A percentile compares a stretch with the other conserved stretches of the same genome.
phyloP scores from a whole-genome alignment of 139 green algal species.

The Pseudopediastrum boryanum region DNA sequence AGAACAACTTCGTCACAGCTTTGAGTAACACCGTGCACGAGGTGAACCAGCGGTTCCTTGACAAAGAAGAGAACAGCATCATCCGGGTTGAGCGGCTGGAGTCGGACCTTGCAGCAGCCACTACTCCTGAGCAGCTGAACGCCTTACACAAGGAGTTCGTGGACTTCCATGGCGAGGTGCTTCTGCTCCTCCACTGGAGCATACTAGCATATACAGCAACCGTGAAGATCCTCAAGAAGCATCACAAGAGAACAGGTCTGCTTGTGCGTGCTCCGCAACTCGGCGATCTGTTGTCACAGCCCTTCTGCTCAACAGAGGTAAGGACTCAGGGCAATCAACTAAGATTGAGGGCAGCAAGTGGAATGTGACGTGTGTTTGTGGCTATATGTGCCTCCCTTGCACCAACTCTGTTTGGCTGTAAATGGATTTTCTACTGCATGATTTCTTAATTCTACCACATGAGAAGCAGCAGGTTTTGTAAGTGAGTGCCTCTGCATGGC shows the following conservation, averaged over 20 bases:
- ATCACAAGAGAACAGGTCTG: constrained; percentile 81
- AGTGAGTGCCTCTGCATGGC: no score
- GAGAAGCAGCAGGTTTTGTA: no score
- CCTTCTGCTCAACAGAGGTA: constrained; percentile 82
- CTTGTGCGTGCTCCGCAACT: constrained; percentile 70
- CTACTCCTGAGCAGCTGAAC: constrained; percentile 14
- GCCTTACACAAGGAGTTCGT: constrained; percentile 56
- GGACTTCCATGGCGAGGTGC: constrained; percentile 83
- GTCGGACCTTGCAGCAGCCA: constrained; percentile 23
- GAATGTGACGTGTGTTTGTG: no score
- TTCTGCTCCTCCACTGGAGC: constrained; percentile 84
- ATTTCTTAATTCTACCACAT: no score
- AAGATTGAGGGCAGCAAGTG: no score
- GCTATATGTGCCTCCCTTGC: no score
- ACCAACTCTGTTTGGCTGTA: no score
- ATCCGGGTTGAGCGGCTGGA: constrained; percentile 60
- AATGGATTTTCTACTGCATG: no score
- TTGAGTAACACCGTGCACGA: constrained; percentile 60
- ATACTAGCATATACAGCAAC: constrained; percentile 79
- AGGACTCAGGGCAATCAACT: no score
- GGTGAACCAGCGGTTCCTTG: constrained; percentile 81
- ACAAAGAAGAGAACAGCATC: constrained; percentile 76
- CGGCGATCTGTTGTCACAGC: constrained; percentile 74
- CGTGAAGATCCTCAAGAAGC: constrained; percentile 94
- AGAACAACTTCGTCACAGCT: constrained; percentile 52